phyloP scores from a whole-genome alignment of 257 asterid genomes.

The Ajuga chamaepitys region DNA sequence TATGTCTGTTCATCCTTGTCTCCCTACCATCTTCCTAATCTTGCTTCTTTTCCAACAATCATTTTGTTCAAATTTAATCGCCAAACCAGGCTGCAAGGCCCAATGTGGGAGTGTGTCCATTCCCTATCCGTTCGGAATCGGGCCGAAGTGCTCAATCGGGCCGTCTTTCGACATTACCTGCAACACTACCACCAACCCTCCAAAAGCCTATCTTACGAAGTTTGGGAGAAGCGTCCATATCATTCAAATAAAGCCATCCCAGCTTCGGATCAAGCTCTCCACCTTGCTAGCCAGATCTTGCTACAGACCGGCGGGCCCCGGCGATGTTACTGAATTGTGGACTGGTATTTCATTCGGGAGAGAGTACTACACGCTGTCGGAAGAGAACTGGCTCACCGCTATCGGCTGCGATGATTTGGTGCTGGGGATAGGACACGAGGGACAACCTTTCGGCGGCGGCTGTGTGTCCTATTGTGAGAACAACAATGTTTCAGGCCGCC shows the following conservation, averaged over 20 bases:
- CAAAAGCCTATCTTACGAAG: neutral
- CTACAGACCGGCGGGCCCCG: no score
- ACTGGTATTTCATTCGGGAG: no score
- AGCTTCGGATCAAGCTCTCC: neutral
- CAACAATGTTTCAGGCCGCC: neutral
- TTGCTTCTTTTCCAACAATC: neutral
- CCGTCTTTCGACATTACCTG: neutral
- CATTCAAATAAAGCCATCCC: neutral
- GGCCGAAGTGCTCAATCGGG: neutral
- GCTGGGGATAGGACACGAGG: neutral
- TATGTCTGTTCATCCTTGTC: neutral
- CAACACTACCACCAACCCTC: neutral
- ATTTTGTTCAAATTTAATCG: neutral
- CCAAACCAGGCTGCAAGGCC: neutral
- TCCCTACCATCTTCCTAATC: neutral
- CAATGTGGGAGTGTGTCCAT: neutral
- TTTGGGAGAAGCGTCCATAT: neutral
- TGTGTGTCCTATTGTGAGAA: neutral
- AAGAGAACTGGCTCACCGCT: constrained; percentile 9
- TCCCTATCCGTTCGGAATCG: neutral
- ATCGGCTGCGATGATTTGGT: constrained; percentile 14
- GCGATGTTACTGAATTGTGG: no score
- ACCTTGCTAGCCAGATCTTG: no score
- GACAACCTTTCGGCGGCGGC: neutral
- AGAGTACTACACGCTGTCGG: constrained; percentile 3